Evolutionary conservation across 352 stramenopile genomes (phyloP), one percentile per base, ranked within the genome.

Genomic region (Globisporangium ultimum): DNA sequence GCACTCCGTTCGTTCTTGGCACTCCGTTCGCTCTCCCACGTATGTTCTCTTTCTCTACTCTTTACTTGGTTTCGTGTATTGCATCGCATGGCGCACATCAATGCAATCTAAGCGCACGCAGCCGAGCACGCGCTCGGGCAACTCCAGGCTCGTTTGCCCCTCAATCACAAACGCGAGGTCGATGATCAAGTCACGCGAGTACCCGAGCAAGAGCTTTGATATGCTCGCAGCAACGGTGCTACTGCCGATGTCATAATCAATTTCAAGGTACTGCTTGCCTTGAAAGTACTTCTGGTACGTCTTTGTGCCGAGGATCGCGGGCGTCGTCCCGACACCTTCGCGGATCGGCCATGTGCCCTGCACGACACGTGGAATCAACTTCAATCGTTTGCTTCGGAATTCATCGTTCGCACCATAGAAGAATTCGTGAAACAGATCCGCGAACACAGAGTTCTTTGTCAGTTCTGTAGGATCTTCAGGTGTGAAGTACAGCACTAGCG

Each of bases 281-380:
- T 76, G 78, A 52, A 80, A 79, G 49, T 91, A 95, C n/a, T 80
- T 74, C 63, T 89, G 78, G 52, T 81, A 80, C 18, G 97, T 77
- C 71, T 97, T 97, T 32, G 85, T 96, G 21, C 90, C 91, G 34
- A 97, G 70, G 54, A 98, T 93, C 10, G 89, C 86, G 0, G 91
- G 91, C 12, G 92, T 97, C 9, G 84, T 94, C 22, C 88, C 89
- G 1, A 97, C 86, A 17, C 87, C 84, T 34, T 93, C 80, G 2
- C 84, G 80, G 21, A 97, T 93, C 10, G 92, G 77, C 75, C 87
- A 97, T n/a, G 85, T 92, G 18, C 89, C 91, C 62, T 97, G 86
- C 8, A 95, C 81, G 10, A 98, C 83, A 3, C 82, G 80, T 2
- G 91, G 91, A 60, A 98, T 96, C 11, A 98, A 59, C 69, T 98